Conservation (phyloP, 208 protist genomes). For the Wallacemonas sp. region DNA sequence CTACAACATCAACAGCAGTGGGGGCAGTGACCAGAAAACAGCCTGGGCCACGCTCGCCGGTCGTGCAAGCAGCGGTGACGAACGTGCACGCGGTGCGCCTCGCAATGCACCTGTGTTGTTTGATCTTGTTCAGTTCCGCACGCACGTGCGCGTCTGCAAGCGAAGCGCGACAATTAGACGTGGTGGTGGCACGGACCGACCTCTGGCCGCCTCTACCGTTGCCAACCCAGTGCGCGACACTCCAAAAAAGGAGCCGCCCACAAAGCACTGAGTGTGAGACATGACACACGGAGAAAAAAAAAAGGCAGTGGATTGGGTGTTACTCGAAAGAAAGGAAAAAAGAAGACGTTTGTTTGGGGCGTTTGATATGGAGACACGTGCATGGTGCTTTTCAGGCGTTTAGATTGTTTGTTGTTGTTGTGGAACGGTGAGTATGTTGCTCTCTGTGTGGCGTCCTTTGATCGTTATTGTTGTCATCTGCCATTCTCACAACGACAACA, state of each 20-base stretch:
- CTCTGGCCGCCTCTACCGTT: not conserved
- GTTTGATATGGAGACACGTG: too few relatives aligned
- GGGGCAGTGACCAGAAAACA: not conserved
- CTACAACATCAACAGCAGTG: too few relatives aligned
- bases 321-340: constrained; percentile 7
- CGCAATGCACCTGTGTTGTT: constrained; percentile 49
- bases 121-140: constrained; percentile 74
- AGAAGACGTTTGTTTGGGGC: not conserved
- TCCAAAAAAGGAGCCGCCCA: not conserved
- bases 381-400: too few relatives aligned
- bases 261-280: not conserved
- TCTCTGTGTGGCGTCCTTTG: too few relatives aligned
- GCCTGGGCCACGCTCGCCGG: not conserved
- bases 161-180: constrained; percentile 19
- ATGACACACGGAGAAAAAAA: constrained; percentile 13
- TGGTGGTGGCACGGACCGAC: not conserved
- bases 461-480: too few relatives aligned
- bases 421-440: too few relatives aligned
- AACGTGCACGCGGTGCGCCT: constrained; percentile 15
- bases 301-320: not conserved
- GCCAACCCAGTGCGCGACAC: not conserved
- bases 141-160: constrained; percentile 54
- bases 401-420: too few relatives aligned
- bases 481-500: too few relatives aligned
- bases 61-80: not conserved